These are phyloP conservation scores for Breynia disticha DNA, from an alignment of 441 rosid genomes.

Conservation along the genomic window DNA sequence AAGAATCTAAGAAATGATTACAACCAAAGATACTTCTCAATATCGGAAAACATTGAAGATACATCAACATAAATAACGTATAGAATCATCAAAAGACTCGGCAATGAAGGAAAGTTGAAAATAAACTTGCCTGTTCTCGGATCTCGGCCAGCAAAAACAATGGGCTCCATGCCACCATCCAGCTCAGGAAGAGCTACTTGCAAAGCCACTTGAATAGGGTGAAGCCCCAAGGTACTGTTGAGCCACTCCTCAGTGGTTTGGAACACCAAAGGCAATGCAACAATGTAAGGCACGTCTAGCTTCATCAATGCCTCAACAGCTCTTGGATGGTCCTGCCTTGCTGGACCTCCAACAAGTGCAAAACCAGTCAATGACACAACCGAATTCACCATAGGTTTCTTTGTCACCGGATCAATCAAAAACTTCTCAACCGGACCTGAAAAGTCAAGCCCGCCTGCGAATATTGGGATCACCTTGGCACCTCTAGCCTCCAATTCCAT, in stretches of 20 bases:
- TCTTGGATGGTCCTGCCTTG: constrained; percentile 98
- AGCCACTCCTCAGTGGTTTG: constrained; percentile 99
- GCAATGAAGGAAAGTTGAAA: constrained; percentile 3
- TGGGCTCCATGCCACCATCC: constrained; percentile 99
- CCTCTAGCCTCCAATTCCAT: constrained; percentile 98
- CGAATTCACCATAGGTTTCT: constrained; percentile 67
- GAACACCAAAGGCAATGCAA: constrained; percentile 91
- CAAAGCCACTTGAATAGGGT: constrained; percentile 97
- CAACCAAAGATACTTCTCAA: too few species aligned
- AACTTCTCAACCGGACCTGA: constrained; percentile 89
- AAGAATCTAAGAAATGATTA: too few species aligned
- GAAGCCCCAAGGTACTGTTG: constrained; percentile 87
- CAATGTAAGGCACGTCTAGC: constrained; percentile 91
- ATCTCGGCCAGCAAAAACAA: constrained; percentile 96
- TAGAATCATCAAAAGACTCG: not conserved
- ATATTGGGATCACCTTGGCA: constrained; percentile 92
- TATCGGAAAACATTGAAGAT: too few species aligned
- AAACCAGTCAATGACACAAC: constrained; percentile 85
- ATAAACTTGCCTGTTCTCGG: constrained; percentile 79
- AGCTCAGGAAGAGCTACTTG: constrained; percentile 99
- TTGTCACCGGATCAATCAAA: constrained; percentile 55
- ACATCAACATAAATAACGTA: too few species aligned
- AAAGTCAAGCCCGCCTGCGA: constrained; percentile 92
- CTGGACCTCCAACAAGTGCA: constrained; percentile 99
- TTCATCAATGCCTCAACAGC: constrained; percentile 83